Evolutionary conservation across 495 filamentous ascomycete genomes (phyloP), one percentile per base, ranked within the genome.

Genomic region (Tuber calosporum): DNA sequence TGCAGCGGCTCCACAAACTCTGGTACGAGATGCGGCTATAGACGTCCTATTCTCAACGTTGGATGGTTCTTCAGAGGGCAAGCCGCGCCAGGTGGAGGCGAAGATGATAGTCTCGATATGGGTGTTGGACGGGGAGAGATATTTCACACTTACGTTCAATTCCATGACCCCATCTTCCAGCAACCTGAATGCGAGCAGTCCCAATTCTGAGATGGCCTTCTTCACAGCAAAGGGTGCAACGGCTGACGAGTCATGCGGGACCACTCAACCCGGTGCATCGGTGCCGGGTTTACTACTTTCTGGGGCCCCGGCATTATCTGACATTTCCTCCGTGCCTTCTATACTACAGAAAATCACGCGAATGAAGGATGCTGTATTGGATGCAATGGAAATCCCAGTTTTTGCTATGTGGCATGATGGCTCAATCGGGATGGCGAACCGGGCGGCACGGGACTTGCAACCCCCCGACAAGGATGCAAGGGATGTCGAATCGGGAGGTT

Each of bases 351-450:
- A 91, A 79, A 83, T 90, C 58, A 86, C 84, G 40, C 83, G 87
- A 68, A 86, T 92, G 84, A 91, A 91, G 77, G 90, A 92, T 83
- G 88, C 89, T 17, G 85, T 92, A 39, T 82, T 92, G 8, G 88
- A 92, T 75, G 87, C 86, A 48, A 89, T 89, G 68, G 86, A 88
- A 70, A 86, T 89, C 66, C 89, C 90, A 13, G 87, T 91, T 26
- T 84, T 91, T 37, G 88, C 89, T 20, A 88, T 91, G 87, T 92
- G 89, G 90, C 87, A 88, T 75, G 90, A 92, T 75, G 86, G 87
- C 48, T 89, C 87, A 68, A 85, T 91, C 38, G 87, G 85, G 4
- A 85, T 91, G 67, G 86, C 88, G 20, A 93, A 93, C 75, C 85
- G 83, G 77, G 89, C 89, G 37, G 85, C 87, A 5, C 83, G 86